Conservation (phyloP, 345 rosid species). For the Acer negundo region DNA sequence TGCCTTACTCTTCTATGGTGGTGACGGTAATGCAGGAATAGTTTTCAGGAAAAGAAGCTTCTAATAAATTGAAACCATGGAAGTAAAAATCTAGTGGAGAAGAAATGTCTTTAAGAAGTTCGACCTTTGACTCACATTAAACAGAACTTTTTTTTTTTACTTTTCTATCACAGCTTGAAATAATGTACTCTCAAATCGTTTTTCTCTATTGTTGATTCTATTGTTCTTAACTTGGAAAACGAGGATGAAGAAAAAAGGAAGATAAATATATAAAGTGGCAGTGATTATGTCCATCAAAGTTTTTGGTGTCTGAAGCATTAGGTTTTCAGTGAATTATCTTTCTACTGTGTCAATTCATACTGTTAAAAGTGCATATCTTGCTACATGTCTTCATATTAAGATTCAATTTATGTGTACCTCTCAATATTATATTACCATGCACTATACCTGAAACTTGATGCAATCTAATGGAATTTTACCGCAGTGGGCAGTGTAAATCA, state of each 20-base stretch:
- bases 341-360: background rate
- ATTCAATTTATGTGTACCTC: background rate
- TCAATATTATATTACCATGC: background rate
- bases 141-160: background rate
- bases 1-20: conserved; percentile 12
- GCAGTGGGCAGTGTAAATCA: conserved; percentile 29
- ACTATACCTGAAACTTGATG: conserved; percentile 8
- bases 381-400: background rate
- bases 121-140: no score
- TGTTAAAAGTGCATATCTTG: background rate
- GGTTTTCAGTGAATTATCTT: background rate
- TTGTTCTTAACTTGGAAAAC: background rate
- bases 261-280: background rate
- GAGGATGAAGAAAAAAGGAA: background rate
- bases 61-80: background rate
- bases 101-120: no score
- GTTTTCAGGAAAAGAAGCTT: background rate
- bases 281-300: background rate
- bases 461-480: conserved; percentile 7
- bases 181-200: background rate
- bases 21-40: background rate
- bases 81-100: background rate
- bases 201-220: background rate
- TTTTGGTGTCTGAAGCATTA: background rate
- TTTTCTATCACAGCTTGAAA: background rate